Evolutionary conservation across 345 rosid genomes (phyloP).

Genomic region (Ceriops tagal): DNA sequence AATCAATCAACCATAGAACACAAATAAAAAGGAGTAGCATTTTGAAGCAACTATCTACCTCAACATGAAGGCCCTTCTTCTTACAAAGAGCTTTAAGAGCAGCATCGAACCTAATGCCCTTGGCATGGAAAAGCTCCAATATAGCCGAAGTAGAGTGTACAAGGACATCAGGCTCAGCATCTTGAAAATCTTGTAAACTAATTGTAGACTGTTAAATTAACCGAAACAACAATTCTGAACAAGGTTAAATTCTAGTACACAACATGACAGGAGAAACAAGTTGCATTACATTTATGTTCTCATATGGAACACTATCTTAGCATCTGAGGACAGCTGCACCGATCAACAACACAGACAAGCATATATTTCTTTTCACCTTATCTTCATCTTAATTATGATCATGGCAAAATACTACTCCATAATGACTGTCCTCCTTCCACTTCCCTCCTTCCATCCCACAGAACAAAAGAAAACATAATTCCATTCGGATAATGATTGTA

Average conservation of each 20-base stretch:
- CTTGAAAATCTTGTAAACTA: constrained; percentile 77
- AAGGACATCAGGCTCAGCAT: constrained; percentile 82
- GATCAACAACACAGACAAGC: neutral
- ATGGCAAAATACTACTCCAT: neutral
- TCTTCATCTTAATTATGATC: constrained; percentile 1
- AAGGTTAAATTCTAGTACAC: neutral
- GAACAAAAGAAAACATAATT: neutral
- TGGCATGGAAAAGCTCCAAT: constrained; percentile 58
- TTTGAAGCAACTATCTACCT: constrained; percentile 41
- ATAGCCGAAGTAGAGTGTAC: constrained; percentile 65
- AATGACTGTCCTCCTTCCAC: neutral
- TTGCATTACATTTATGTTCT: neutral
- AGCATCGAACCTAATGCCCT: constrained; percentile 51
- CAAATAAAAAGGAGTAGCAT: neutral
- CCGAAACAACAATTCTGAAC: constrained; percentile 18
- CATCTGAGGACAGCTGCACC: neutral
- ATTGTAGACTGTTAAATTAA: constrained; percentile 52
- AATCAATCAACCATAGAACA: neutral
- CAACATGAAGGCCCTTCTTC: constrained; percentile 76
- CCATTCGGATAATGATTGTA: neutral
- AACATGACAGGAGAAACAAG: neutral
- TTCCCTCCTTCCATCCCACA: neutral
- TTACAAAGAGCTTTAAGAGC: constrained; percentile 88
- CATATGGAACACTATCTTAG: neutral
- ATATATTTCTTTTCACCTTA: neutral